These are phyloP conservation scores for Cinnamomum micranthum DNA, from an alignment of 164 flowering plant genomes.

Conservation along the genomic window DNA sequence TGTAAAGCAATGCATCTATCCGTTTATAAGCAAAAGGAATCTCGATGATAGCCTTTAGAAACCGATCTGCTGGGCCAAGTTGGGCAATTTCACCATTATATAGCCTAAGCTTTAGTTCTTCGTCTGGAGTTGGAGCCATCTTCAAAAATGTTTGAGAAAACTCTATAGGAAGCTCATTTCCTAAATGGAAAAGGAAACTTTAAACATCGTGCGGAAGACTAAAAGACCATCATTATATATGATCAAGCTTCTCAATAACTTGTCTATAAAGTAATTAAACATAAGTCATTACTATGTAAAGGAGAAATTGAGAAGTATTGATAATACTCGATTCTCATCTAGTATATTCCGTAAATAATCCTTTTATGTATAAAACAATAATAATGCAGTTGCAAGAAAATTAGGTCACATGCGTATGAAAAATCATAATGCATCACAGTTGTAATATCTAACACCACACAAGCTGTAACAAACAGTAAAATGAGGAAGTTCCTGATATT, in stretches of 20 bases:
- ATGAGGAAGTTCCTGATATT: no score
- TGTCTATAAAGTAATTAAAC: background rate
- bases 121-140: constrained; percentile 86
- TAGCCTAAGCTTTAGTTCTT: constrained; percentile 77
- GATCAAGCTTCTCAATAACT: background rate
- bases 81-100: constrained; percentile 62
- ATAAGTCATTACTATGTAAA: no score
- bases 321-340: no score
- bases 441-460: no score
- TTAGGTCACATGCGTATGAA: no score
- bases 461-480: no score
- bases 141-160: constrained; percentile 64
- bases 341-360: no score
- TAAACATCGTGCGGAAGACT: background rate
- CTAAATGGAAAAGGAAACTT: constrained; percentile 25
- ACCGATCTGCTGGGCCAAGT: constrained; percentile 86
- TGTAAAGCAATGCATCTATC: constrained; percentile 61
- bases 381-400: no score
- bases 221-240: background rate
- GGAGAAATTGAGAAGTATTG: no score
- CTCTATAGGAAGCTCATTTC: constrained; percentile 81
- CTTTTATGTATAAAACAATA: no score
- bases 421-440: no score
- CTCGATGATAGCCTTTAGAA: constrained; percentile 64
- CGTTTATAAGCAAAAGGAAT: constrained; percentile 83